Evolutionary conservation across 192 early-diverging fungal species (phyloP).

Genomic region (Coemansia sp.): DNA sequence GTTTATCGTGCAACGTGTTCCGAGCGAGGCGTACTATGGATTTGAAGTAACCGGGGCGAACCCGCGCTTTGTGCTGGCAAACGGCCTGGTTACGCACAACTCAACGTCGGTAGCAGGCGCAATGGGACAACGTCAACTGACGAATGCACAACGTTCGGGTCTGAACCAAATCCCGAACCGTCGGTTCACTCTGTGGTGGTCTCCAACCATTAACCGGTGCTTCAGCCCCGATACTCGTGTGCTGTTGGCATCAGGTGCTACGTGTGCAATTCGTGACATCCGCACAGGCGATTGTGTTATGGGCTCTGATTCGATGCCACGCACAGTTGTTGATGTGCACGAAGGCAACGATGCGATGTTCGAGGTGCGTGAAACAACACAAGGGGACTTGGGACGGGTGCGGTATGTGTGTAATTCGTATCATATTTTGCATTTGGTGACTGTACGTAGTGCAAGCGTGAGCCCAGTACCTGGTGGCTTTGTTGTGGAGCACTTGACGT

Average conservation of each 20-base stretch:
- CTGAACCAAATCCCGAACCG: slow-evolving; percentile 99
- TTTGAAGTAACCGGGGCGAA: slow-evolving; percentile 25
- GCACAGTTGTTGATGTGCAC: slow-evolving; percentile 23
- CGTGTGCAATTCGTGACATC: slow-evolving; percentile 19
- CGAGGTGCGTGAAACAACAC: slow-evolving; percentile 6
- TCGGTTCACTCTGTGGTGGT: slow-evolving; percentile 99
- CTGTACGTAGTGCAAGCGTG: not conserved
- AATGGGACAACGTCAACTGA: slow-evolving; percentile 97
- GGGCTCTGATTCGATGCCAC: slow-evolving; percentile 26
- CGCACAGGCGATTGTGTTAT: slow-evolving; percentile 23
- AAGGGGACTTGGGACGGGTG: not conserved
- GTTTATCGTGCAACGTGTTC: slow-evolving; percentile 22
- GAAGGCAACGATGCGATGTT: slow-evolving; percentile 26
- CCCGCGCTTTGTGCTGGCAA: slow-evolving; percentile 56
- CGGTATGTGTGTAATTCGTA: slow-evolving; percentile 26
- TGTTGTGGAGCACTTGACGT: slow-evolving; percentile 10
- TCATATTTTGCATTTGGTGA: slow-evolving; percentile 28
- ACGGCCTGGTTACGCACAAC: slow-evolving; percentile 52
- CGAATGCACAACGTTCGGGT: slow-evolving; percentile 97
- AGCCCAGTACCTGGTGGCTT: not conserved
- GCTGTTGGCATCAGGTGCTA: slow-evolving; percentile 54
- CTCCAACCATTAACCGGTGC: slow-evolving; percentile 92
- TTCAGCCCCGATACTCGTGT: slow-evolving; percentile 55
- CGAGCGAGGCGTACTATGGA: slow-evolving; percentile 33
- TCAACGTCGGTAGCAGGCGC: slow-evolving; percentile 72